phyloP scores from a whole-genome alignment of 805 yeast genomes.

The Myxozyma sirexii region DNA sequence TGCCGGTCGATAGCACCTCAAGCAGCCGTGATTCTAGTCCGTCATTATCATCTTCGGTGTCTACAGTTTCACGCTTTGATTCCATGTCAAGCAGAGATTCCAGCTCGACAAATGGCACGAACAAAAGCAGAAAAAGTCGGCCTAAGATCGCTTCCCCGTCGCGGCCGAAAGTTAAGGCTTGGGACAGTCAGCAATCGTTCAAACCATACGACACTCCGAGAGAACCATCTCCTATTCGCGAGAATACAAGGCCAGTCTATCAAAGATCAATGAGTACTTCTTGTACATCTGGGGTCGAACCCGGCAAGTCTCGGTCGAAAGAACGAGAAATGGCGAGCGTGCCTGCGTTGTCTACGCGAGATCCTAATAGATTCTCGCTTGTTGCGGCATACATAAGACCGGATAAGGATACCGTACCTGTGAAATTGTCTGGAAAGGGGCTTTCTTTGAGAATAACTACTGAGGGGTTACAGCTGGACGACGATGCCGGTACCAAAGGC shows the following conservation, averaged over 20 bases:
- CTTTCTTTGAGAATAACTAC: constrained; percentile 19
- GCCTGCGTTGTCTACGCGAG: constrained; percentile 11
- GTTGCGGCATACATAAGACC: constrained; percentile 26
- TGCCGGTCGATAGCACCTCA: background rate
- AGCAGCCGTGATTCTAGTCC: background rate
- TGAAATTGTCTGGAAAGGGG: constrained; percentile 13
- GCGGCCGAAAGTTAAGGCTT: background rate
- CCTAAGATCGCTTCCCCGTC: background rate
- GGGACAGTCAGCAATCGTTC: constrained; percentile 6
- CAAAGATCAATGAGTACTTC: background rate
- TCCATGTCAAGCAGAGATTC: constrained; percentile 1
- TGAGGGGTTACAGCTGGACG: constrained; percentile 23
- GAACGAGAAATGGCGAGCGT: constrained; percentile 1
- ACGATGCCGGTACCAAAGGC: constrained; percentile 21
- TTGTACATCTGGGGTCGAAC: background rate
- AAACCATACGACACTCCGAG: constrained; percentile 5
- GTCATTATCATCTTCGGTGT: background rate
- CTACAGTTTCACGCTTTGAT: background rate
- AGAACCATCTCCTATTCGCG: background rate
- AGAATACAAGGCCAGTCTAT: background rate
- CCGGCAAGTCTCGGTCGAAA: background rate
- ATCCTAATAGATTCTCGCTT: constrained; percentile 23
- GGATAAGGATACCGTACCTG: constrained; percentile 7
- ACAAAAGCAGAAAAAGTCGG: background rate
- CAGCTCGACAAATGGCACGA: background rate